phyloP scores from a whole-genome alignment of 768 basidiomycete species.

The Suillus fuscotomentosus region DNA sequence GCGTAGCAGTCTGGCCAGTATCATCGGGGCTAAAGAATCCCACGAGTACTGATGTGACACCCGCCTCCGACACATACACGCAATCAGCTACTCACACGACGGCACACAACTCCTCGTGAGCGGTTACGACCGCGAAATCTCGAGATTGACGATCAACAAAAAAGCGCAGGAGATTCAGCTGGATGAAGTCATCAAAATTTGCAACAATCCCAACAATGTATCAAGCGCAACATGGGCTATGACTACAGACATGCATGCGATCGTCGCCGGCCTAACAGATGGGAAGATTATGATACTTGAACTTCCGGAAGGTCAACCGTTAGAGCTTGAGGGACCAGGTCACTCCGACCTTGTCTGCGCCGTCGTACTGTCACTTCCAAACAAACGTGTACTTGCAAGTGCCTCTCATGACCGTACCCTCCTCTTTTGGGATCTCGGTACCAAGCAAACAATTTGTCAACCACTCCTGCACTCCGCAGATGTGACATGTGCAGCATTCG shows the following conservation, averaged over 20 bases:
- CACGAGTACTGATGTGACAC: background rate
- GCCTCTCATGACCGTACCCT: conserved; percentile 12
- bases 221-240: background rate
- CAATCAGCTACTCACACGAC: background rate
- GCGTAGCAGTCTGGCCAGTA: background rate
- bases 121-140: background rate
- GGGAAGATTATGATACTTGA: background rate
- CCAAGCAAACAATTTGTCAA: conserved; percentile 6
- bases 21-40: background rate
- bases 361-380: background rate
- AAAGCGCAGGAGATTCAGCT: background rate
- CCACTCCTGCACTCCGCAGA: conserved; percentile 4
- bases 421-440: conserved; percentile 8
- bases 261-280: background rate
- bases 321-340: background rate
- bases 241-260: background rate
- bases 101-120: background rate
- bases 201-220: background rate
- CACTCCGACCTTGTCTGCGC: background rate
- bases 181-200: background rate
- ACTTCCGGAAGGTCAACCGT: background rate
- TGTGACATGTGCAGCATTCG: background rate
- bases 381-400: conserved; percentile 15
- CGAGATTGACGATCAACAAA: background rate
- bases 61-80: background rate